Percentiles rank a stretch among this genome's conserved stretches.
phyloP scores from a whole-genome alignment of 441 rosid species.

The Hypseocharis bilobata region DNA sequence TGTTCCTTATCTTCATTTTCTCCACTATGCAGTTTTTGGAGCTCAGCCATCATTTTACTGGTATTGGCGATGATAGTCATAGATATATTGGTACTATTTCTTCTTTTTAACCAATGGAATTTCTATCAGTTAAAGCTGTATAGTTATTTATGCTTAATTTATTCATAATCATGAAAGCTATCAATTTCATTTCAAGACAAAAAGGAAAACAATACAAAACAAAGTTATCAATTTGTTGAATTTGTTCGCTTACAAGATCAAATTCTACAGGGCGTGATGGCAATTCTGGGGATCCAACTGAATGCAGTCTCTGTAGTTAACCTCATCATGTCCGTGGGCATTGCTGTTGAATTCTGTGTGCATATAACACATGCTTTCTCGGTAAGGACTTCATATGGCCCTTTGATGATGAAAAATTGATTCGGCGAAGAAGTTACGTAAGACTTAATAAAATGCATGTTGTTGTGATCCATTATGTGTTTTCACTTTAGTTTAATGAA shows the following conservation, averaged over 20 bases:
- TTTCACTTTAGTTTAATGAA: too few relatives aligned
- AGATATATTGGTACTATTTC: constrained; percentile 65
- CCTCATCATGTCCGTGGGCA: constrained; percentile 94
- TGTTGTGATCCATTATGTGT: too few relatives aligned
- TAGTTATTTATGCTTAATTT: neutral
- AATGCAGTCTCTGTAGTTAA: constrained; percentile 94
- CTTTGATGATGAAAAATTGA: neutral
- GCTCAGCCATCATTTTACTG: constrained; percentile 78
- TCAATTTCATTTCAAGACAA: neutral
- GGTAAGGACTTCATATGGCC: constrained; percentile 33
- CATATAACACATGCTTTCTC: constrained; percentile 93
- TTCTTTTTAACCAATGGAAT: constrained; percentile 11
- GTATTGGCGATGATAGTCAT: constrained; percentile 76
- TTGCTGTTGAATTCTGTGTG: constrained; percentile 93
- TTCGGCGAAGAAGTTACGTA: neutral
- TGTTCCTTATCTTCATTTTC: constrained; percentile 13
- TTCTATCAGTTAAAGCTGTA: constrained; percentile 9
- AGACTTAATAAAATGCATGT: neutral
- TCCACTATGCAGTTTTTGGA: constrained; percentile 60
- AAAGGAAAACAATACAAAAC: too few relatives aligned
- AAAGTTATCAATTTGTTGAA: neutral
- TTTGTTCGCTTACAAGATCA: constrained; percentile 21
- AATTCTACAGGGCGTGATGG: constrained; percentile 82
- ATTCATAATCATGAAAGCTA: neutral
- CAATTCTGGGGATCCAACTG: constrained; percentile 74